Evolutionary conservation across 352 stramenopile species (phyloP).

Genomic region (Phytophthora pseudosyringae): DNA sequence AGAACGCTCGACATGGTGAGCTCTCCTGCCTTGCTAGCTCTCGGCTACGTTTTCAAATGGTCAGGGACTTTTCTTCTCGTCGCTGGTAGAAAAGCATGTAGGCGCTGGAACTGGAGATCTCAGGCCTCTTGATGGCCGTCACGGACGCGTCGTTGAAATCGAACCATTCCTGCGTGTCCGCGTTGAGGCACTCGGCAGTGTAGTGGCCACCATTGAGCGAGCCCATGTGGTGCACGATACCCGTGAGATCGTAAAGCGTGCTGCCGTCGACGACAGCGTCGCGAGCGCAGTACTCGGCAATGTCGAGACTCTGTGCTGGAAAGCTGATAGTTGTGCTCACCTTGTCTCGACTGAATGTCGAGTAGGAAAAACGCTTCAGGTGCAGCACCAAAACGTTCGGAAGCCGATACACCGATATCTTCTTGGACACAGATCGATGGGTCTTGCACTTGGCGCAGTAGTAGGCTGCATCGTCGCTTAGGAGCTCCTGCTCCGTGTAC

Average conservation of each 20-base stretch:
- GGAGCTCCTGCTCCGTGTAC: conserved; percentile 74
- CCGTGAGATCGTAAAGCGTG: conserved; percentile 79
- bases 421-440: conserved; percentile 71
- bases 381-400: conserved; percentile 90
- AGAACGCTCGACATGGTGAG: conserved; percentile 11
- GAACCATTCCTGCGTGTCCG: conserved; percentile 76
- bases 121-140: conserved; percentile 68
- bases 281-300: conserved; percentile 70
- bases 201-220: conserved; percentile 85
- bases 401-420: conserved; percentile 77
- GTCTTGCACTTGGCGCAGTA: conserved; percentile 82
- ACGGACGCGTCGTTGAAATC: conserved; percentile 83
- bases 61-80: conserved; percentile 62
- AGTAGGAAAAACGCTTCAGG: conserved; percentile 91
- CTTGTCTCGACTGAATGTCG: conserved; percentile 79
- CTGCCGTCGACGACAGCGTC: conserved; percentile 74
- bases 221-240: conserved; percentile 82
- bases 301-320: conserved; percentile 62
- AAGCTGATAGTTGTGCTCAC: conserved; percentile 72
- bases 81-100: conserved; percentile 87
- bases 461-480: conserved; percentile 71
- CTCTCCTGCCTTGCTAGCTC: background rate
- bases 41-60: conserved; percentile 47
- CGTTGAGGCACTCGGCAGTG: conserved; percentile 81
- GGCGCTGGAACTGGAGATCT: conserved; percentile 64